Evolutionary conservation across 192 early-diverging fungal species (phyloP), one percentile per base, ranked within the genome.

Genomic region (Funneliformis geosporum): DNA sequence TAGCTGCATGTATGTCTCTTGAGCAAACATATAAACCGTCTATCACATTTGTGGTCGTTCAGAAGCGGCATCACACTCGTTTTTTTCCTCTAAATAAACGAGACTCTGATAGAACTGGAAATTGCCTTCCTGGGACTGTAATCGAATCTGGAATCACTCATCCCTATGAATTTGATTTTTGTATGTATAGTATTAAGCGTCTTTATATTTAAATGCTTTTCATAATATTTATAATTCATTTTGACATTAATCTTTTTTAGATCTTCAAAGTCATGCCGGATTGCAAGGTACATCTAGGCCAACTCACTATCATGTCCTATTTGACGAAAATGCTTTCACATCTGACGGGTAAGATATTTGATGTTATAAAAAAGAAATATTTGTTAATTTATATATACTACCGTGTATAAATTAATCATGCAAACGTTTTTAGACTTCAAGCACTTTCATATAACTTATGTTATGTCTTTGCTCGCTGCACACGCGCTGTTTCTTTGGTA

Each of bases 61-160:
- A 95, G 78, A 97, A 99, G 83, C 91, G 96, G n/a, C 96, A 99
- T 80, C 94, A 95, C 69, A 92, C 95, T 6, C 83, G 92, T 11
- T 96, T 98, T 84, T 96, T 95, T 86, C 92, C 94, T 0, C 71
- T 89, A 14, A 82, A 85, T 18, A 86, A 87, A 25, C 27, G 71
- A 18, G 88, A 93, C 21, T 88, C 83, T 60, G 95, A 96, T 80
- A 82, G 87, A 55, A 89, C 87, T 27, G 95, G 94, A 39, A 98
- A 98, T 88, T 92, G 92, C 62, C 77, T 88, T 21, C 90, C 96
- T 1, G 96, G 96, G 11, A 96, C 95, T 14, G 90, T 96, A 5
- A 82, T 97, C 25, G 94, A 95, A 72, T 86, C 85, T n/a, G 83
- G 76, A 2, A 85, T 97, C 72, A 89, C 88, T 2, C 93, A 96